Base-by-base conservation (phyloP, 2,329 filamentous ascomycete genomes). In the Colletotrichum lini region DNA sequence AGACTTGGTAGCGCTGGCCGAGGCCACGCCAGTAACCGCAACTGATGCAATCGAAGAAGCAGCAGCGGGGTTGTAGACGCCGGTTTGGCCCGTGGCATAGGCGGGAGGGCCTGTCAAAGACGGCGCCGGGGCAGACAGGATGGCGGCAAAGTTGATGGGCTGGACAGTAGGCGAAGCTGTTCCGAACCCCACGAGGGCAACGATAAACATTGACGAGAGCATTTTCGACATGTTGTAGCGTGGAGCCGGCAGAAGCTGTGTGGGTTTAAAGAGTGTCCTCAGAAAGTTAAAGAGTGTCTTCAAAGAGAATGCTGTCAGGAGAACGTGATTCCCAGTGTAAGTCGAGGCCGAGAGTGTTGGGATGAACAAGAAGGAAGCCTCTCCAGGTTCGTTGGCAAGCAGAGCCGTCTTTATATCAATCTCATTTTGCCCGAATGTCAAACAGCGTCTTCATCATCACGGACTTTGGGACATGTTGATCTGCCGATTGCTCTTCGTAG, bases 171-270 rank as follows among this genome's bases (percentile, higher is more conserved):
- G 69, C 26, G 65, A 53, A 63, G 69, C 69, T n/a, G 58, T 38
- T 3, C 18, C 65, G 21, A 72, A 47, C 38, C 38, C 69, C 47
- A 65, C 65, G 15, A 72, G 69, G 47, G 69, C 58, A 49, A 64
- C 30, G 59, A 72, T 30, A 47, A 45, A n/a, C 35, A 72, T 42
- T 3, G 21, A 15, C n/a, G 59, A 57, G 9, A 47, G 10, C 69
- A 72, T 72, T n/a, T 30, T 64, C 8, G 40, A 69, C 12, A 13
- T 5, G 5, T 18, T n/a, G 18, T 18, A 18, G 26, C 30, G 23
- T 47, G 12, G n/a, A n/a, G 21, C 12, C 12, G 18, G 30, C 30
- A 35, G 9, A 10, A 35, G 30, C 30, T 35, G 30, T 9, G 9
- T 47, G 8, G 9, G 6, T 59, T 16, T 8, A 53, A 71, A 18